Conservation (phyloP, 331 rosid species). For the Rosa hybrid region DNA sequence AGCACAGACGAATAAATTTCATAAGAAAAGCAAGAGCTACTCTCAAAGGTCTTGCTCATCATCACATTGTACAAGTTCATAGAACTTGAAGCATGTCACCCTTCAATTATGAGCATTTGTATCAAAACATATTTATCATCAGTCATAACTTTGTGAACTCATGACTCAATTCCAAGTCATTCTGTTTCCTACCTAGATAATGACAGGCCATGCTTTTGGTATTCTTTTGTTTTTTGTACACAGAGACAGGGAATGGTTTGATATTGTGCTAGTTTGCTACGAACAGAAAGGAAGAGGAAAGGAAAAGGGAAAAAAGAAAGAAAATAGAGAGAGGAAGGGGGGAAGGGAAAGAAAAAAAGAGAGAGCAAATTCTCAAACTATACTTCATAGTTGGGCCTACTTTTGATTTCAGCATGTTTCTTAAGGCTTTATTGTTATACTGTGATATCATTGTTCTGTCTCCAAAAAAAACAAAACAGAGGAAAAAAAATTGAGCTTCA, state of each 20-base stretch:
- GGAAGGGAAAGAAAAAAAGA: no score
- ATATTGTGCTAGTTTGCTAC: background rate
- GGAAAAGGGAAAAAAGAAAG: background rate
- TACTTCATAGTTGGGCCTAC: background rate
- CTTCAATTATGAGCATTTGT: background rate
- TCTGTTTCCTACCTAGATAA: background rate
- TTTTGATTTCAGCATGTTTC: background rate
- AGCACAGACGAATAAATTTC: background rate
- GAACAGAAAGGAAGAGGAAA: background rate
- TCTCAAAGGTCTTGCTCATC: background rate
- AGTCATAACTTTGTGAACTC: background rate
- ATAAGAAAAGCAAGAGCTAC: background rate
- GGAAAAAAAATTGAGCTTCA: no score
- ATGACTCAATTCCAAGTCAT: constrained; percentile 5
- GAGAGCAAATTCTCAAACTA: background rate
- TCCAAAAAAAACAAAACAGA: no score
- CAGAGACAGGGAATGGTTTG: background rate
- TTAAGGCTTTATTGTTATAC: no score
- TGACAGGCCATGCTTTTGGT: background rate
- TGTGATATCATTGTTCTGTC: no score
- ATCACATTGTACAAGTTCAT: background rate
- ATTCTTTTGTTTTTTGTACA: background rate
- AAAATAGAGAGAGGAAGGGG: no score
- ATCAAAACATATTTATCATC: background rate
- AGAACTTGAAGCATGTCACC: background rate